These are phyloP conservation scores for Cryptococcus sp. DNA, from an alignment of 1,284 basidiomycete genomes.

Conservation along the genomic window DNA sequence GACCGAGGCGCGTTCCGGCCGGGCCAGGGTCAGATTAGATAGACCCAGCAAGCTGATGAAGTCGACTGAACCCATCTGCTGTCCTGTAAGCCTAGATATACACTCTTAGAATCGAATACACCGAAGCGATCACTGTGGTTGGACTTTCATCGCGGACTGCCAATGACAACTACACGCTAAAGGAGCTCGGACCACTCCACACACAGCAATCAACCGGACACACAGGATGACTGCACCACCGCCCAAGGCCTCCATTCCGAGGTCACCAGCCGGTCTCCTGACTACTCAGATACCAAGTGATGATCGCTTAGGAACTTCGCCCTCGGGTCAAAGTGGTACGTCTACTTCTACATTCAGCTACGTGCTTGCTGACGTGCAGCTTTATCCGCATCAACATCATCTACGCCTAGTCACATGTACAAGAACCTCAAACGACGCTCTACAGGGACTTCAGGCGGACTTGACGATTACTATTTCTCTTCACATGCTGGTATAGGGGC, in stretches of 20 bases:
- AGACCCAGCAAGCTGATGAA: too few species aligned
- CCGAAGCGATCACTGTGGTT: too few species aligned
- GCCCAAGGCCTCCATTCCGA: neutral
- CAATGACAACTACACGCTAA: too few species aligned
- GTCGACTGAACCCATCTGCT: too few species aligned
- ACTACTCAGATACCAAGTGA: neutral
- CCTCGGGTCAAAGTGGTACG: neutral
- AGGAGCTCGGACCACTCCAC: too few species aligned
- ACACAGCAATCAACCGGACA: too few species aligned
- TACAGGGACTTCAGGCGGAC: conserved; percentile 28
- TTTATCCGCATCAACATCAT: conserved; percentile 12
- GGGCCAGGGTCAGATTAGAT: too few species aligned
- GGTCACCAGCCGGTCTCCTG: neutral
- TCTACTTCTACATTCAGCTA: neutral
- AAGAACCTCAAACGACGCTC: conserved; percentile 21
- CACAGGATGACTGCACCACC: neutral
- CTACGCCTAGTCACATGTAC: conserved; percentile 12
- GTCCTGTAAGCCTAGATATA: too few species aligned
- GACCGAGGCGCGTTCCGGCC: too few species aligned
- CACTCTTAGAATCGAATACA: too few species aligned
- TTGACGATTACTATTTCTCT: conserved; percentile 42
- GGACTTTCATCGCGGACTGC: too few species aligned
- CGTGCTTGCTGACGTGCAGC: neutral
- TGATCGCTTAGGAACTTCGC: neutral
- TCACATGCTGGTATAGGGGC: conserved; percentile 36